These are phyloP conservation scores for Aspergillus piperis DNA, from an alignment of 2,329 filamentous ascomycete species.

Conservation along the genomic window DNA sequence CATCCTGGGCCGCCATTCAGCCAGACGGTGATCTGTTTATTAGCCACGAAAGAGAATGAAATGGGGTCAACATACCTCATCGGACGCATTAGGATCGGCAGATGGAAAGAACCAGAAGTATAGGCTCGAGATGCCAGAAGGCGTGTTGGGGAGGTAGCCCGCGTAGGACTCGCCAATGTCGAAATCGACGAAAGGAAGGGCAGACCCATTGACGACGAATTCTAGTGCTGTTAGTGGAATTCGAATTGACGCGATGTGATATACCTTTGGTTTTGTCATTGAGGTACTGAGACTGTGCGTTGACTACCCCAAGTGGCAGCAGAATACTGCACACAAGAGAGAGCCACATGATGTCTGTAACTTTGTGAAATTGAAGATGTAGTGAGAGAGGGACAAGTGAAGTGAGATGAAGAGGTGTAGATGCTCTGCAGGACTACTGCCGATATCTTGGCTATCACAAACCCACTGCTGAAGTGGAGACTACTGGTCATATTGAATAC, in stretches of 20 bases:
- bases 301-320: background rate
- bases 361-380: background rate
- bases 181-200: constrained; percentile 67
- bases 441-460: too few species aligned
- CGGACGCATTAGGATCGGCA: constrained; percentile 41
- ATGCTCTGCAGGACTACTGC: too few species aligned
- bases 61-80: constrained; percentile 33
- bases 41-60: background rate
- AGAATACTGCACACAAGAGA: background rate
- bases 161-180: constrained; percentile 58
- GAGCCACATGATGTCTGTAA: constrained; percentile 10
- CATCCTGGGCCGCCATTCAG: constrained; percentile 57
- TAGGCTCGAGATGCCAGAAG: constrained; percentile 45
- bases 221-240: constrained; percentile 39
- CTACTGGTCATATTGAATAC: too few species aligned
- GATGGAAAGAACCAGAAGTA: constrained; percentile 55
- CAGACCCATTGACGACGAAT: constrained; percentile 65
- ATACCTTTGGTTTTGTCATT: constrained; percentile 8
- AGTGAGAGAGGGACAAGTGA: background rate
- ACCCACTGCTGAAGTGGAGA: too few species aligned
- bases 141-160: constrained; percentile 54
- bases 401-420: background rate
- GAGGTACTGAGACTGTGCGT: background rate
- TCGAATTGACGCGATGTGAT: background rate
- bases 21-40: constrained; percentile 37